A percentile compares a stretch with the other conserved stretches of the same genome.
These are phyloP conservation scores for Sideroxylon spinosum DNA, from an alignment of 179 eudicot species.

Conservation along the genomic window DNA sequence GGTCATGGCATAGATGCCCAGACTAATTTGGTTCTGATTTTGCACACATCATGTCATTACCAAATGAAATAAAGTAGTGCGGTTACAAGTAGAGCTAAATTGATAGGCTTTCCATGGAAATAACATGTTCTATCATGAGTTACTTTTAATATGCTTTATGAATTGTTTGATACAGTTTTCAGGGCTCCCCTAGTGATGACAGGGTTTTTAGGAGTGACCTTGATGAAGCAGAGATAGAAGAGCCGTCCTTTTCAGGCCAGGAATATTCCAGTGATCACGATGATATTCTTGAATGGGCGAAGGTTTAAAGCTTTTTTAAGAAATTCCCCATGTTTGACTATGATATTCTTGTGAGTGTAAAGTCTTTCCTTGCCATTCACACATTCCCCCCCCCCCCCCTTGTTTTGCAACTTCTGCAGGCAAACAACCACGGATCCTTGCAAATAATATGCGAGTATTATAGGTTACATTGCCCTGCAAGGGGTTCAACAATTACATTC, in stretches of 20 bases:
- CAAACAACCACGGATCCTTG: conserved; percentile 72
- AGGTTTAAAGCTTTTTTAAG: conserved; percentile 40
- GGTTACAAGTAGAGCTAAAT: neutral
- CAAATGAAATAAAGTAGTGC: neutral
- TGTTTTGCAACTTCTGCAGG: conserved; percentile 38
- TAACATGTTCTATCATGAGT: conserved; percentile 7
- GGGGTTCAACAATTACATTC: conserved; percentile 69
- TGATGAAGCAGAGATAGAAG: conserved; percentile 72
- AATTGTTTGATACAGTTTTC: conserved; percentile 51
- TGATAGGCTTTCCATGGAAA: neutral
- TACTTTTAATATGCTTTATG: neutral
- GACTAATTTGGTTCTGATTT: neutral
- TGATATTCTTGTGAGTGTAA: neutral
- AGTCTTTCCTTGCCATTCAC: neutral
- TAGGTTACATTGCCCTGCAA: conserved; percentile 54
- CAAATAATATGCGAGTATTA: conserved; percentile 85
- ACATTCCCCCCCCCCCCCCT: neutral
- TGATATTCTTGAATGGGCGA: conserved; percentile 96
- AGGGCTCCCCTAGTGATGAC: conserved; percentile 69
- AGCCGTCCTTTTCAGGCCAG: conserved; percentile 79
- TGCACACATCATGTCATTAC: neutral
- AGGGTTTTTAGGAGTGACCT: conserved; percentile 69
- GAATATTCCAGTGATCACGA: conserved; percentile 57
- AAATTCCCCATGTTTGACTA: neutral
- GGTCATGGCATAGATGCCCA: neutral